Percentiles rank a stretch among this genome's conserved stretches.
Conservation (phyloP, 129 eudicot species). For the Helichrysum umbraculigerum region DNA sequence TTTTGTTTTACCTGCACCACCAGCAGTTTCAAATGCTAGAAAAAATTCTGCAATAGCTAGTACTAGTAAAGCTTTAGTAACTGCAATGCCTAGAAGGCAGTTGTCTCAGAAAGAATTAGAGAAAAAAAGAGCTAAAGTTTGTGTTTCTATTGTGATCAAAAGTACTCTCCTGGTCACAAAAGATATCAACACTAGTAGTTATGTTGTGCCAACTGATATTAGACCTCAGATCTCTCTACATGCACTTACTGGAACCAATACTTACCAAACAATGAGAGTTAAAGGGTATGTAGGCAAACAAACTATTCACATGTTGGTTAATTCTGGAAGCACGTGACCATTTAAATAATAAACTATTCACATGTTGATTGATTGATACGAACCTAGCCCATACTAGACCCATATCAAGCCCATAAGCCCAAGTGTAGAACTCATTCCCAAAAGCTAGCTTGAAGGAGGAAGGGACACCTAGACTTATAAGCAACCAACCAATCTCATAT, state of each 20-base stretch:
- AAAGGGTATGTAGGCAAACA: neutral
- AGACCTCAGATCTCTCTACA: neutral
- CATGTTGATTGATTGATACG: no score
- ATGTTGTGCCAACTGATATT: neutral
- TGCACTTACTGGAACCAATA: neutral
- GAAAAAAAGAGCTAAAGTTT: neutral
- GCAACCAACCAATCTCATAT: no score
- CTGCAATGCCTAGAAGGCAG: neutral
- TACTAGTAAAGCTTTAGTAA: no score
- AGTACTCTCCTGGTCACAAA: neutral
- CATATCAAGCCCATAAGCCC: no score
- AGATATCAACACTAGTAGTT: no score
- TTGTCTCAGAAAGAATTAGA: neutral
- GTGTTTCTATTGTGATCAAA: neutral
- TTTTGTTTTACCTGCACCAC: neutral
- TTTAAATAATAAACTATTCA: no score
- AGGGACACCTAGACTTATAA: no score
- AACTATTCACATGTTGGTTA: neutral
- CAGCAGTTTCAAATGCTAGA: no score
- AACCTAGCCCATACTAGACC: no score
- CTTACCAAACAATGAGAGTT: neutral
- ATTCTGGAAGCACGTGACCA: neutral
- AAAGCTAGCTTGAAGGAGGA: no score
- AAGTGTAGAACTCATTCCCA: no score
- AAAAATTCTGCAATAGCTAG: no score